A percentile compares a stretch with the other conserved stretches of the same genome.
Conservation (phyloP, 2,329 filamentous ascomycete species). For the Trichoderma koningiopsis region DNA sequence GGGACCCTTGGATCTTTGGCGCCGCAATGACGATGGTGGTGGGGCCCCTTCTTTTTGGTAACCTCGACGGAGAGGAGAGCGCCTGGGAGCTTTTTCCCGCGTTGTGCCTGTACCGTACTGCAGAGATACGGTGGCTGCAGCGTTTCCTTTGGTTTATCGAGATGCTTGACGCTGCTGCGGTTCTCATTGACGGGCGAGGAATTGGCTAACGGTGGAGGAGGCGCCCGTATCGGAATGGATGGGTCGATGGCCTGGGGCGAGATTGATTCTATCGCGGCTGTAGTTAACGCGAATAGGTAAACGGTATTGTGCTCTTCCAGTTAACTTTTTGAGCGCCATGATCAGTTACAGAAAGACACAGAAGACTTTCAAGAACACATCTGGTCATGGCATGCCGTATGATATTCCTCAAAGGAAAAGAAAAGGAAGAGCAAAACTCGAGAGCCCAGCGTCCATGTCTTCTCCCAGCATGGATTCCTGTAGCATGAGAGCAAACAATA, state of each 20-base stretch:
- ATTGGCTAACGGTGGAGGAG: neutral
- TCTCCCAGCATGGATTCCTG: neutral
- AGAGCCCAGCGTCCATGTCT: neutral
- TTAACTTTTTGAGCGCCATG: neutral
- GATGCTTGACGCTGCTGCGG: neutral
- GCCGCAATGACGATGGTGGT: slow-evolving; percentile 28
- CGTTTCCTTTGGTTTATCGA: neutral
- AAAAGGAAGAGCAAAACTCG: neutral
- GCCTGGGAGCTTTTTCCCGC: neutral
- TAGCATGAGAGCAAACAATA: neutral
- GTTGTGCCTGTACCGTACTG: neutral
- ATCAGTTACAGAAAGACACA: neutral
- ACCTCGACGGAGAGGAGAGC: neutral
- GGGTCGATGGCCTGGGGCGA: neutral
- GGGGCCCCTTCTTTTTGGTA: slow-evolving; percentile 6
- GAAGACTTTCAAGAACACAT: neutral
- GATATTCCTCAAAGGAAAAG: neutral
- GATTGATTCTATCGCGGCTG: neutral
- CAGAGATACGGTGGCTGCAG: slow-evolving; percentile 15
- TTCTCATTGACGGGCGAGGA: neutral
- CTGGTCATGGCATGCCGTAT: neutral
- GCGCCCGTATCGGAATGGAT: neutral
- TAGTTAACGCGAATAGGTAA: neutral
- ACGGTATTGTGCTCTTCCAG: neutral
- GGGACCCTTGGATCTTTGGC: slow-evolving; percentile 27